Base-by-base conservation (phyloP, 768 basidiomycete species). In the Psilocybe sp. region DNA sequence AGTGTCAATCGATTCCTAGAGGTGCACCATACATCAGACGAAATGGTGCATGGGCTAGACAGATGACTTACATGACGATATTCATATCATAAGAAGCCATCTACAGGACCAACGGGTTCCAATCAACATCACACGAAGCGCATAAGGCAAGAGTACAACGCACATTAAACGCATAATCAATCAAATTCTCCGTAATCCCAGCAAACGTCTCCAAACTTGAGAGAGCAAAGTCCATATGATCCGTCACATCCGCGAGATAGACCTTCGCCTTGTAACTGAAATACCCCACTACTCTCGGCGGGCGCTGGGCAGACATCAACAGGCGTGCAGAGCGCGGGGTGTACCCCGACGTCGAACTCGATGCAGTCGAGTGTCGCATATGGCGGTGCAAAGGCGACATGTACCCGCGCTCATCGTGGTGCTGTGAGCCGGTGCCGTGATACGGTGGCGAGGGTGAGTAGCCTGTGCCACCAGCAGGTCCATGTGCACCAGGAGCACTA, bases 111-210 rank as follows among this genome's bases (percentile, higher is more conserved):
- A 13, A 51, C 18, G 11, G 28, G 15, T n/a, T 43, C 7, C 38
- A 16, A 37, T 45, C 18, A 37, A 38, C 3, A 13, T 23, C n/a
- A 32, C 23, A 28, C 7, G 23, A 28, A 28, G 23, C 23, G 23
- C 23, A 15, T 15, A 44, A 46, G 20, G 42, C 36, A 47, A 43
- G 33, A 19, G 43, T 44, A 45, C 60, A 5, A 62, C 64, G 39
- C 50, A 85, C 84, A 63, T 87, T 87, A 71, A 87, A 87, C 4
- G 84, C 81, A 63, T 81, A 87, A 49, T 81, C 76, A 52, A 87
- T 84, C 50, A 86, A 59, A 55, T 85, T 87, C 62, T 87, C 83
- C 14, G 80, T 72, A 40, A 85, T 78, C 7, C 73, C 79, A 7
- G 79, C 72, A 55, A 86, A 86, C 77, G 85, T 84, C 53, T 88